A percentile compares a stretch with the other conserved stretches of the same genome.
Conservation (phyloP, 2,329 filamentous ascomycete genomes). For the Aspergillus sp. region DNA sequence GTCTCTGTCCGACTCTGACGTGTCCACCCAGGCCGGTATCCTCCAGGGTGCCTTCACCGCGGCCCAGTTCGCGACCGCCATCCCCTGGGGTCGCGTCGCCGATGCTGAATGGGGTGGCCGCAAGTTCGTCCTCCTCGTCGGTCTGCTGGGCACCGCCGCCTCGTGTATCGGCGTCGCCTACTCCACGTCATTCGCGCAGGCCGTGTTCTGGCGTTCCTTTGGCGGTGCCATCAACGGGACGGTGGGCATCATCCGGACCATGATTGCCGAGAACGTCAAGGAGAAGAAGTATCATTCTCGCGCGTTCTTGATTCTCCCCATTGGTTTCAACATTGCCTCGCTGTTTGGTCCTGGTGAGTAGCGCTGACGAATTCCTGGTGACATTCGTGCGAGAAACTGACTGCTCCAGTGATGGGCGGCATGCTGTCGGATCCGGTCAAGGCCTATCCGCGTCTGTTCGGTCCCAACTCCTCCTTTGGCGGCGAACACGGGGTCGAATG, state of each 20-base stretch:
- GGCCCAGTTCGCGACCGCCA: slow-evolving; percentile 76
- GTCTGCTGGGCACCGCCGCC: slow-evolving; percentile 66
- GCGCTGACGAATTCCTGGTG: no score
- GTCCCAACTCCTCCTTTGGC: slow-evolving; percentile 56
- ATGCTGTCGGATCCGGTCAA: slow-evolving; percentile 64
- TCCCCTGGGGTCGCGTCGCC: slow-evolving; percentile 73
- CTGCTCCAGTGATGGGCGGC: slow-evolving; percentile 57
- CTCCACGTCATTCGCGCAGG: slow-evolving; percentile 60
- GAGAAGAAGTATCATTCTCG: slow-evolving; percentile 63
- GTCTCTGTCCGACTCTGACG: slow-evolving; percentile 55
- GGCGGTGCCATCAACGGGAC: slow-evolving; percentile 71
- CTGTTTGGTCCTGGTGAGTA: slow-evolving; percentile 48
- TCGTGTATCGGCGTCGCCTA: slow-evolving; percentile 69
- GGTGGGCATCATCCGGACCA: slow-evolving; percentile 69
- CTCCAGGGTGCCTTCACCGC: slow-evolving; percentile 75
- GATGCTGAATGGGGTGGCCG: slow-evolving; percentile 65
- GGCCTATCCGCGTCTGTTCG: slow-evolving; percentile 64
- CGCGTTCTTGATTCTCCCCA: slow-evolving; percentile 59
- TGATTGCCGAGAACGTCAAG: slow-evolving; percentile 69
- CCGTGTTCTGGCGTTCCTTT: slow-evolving; percentile 65
- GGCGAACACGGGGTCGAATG: slow-evolving; percentile 58
- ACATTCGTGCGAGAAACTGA: slow-evolving; percentile 22
- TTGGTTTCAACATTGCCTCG: slow-evolving; percentile 67
- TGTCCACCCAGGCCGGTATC: slow-evolving; percentile 72
- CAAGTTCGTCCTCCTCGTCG: slow-evolving; percentile 75